Evolutionary conservation across 352 stramenopile genomes (phyloP).

Genomic region (Globisporangium radiosum): DNA sequence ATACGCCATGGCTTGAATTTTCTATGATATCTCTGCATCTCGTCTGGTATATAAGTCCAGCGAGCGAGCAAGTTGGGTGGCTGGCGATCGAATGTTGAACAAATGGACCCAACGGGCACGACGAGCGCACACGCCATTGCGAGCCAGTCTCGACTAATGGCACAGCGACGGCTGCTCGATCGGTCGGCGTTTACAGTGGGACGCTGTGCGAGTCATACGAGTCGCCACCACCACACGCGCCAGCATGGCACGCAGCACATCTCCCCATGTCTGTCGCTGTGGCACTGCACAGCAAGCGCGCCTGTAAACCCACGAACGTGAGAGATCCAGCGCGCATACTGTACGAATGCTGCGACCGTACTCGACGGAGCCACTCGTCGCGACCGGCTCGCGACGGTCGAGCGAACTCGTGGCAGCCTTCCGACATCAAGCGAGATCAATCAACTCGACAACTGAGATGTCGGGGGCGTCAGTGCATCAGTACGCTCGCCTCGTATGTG

Average conservation of each 20-base stretch:
- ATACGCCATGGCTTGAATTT: too few species aligned
- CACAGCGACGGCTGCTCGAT: neutral
- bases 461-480: neutral
- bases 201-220: too few species aligned
- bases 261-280: too few species aligned
- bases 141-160: neutral
- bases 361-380: neutral
- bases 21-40: too few species aligned
- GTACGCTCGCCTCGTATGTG: neutral
- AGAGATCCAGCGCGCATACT: neutral
- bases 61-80: neutral
- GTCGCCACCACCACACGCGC: too few species aligned
- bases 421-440: neutral
- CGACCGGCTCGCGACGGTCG: too few species aligned
- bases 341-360: too few species aligned
- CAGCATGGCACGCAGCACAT: neutral
- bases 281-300: too few species aligned
- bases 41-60: too few species aligned
- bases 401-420: neutral
- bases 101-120: neutral
- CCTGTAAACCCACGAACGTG: neutral
- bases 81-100: neutral
- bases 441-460: neutral
- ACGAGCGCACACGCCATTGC: neutral
- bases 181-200: neutral